Evolutionary conservation across 371 early-diverging fungal genomes (phyloP).

Genomic region (Mortierella sp.): DNA sequence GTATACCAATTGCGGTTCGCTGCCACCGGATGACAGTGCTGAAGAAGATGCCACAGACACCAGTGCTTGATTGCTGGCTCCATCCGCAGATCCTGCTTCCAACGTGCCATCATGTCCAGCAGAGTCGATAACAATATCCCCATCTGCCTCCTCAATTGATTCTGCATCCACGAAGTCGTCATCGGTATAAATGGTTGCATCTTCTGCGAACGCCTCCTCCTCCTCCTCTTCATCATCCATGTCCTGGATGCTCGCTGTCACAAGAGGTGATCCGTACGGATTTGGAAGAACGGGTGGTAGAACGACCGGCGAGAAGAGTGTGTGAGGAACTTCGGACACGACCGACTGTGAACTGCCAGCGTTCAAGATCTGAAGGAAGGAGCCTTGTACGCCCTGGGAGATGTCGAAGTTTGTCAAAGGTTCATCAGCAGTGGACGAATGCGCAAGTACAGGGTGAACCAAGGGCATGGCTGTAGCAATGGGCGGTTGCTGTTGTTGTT

Average conservation of each 20-base stretch:
- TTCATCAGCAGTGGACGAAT: slow-evolving; percentile 12
- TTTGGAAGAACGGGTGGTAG: not conserved
- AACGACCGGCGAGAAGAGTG: not conserved
- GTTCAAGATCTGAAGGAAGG: slow-evolving; percentile 6
- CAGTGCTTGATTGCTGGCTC: not conserved
- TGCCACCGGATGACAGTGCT: not conserved
- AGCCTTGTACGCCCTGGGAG: slow-evolving; percentile 5
- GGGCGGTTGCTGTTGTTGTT: not conserved
- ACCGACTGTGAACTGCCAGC: not conserved
- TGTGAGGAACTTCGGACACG: not conserved
- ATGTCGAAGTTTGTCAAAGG: not conserved
- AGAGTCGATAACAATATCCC: not conserved
- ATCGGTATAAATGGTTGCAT: not conserved
- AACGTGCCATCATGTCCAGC: not conserved
- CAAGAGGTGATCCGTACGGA: not conserved
- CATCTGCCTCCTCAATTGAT: not conserved
- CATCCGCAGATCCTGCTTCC: not conserved
- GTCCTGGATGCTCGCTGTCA: not conserved
- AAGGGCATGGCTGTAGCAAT: slow-evolving; percentile 52
- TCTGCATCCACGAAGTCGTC: not conserved
- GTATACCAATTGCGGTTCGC: not conserved
- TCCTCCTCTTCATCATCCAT: not conserved
- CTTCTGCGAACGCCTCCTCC: not conserved
- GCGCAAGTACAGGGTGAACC: slow-evolving; percentile 12
- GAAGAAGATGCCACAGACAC: slow-evolving; percentile 1